Conservation (phyloP, 441 rosid species). For the Aleurites moluccanus region DNA sequence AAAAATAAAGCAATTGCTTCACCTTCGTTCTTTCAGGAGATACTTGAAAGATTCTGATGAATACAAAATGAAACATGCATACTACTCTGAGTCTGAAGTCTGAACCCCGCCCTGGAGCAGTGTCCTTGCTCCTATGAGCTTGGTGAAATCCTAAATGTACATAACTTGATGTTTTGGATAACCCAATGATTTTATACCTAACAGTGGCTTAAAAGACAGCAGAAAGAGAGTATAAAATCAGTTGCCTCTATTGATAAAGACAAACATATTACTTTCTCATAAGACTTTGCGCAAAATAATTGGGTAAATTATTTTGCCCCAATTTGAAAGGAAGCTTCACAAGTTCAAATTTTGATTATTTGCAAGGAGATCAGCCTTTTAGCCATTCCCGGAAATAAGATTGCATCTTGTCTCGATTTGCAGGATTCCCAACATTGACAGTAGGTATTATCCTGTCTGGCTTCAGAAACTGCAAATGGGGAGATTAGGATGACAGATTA, state of each 20-base stretch:
- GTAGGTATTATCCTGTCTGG: constrained; percentile 82
- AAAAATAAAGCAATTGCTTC: not conserved
- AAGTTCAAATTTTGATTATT: constrained; percentile 1
- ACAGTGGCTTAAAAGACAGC: not conserved
- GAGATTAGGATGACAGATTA: constrained; percentile 2
- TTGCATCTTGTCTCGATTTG: constrained; percentile 67
- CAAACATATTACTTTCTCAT: not conserved
- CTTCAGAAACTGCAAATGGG: constrained; percentile 51
- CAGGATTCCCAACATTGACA: constrained; percentile 60
- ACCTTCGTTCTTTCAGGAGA: constrained; percentile 4
- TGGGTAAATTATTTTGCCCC: not conserved
- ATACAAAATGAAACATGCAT: not conserved
- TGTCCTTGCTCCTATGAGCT: not conserved
- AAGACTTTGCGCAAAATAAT: not conserved
- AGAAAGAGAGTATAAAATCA: not conserved
- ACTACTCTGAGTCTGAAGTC: not conserved
- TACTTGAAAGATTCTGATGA: not conserved
- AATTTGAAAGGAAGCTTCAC: constrained; percentile 3
- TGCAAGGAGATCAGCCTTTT: constrained; percentile 27
- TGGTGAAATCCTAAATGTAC: not conserved
- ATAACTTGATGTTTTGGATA: not conserved
- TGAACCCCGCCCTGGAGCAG: not conserved
- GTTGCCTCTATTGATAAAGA: not conserved
- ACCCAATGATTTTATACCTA: not conserved
- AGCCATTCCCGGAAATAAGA: constrained; percentile 74